phyloP scores from a whole-genome alignment of 1,284 basidiomycete genomes.

The Fomitopsis pinicola region DNA sequence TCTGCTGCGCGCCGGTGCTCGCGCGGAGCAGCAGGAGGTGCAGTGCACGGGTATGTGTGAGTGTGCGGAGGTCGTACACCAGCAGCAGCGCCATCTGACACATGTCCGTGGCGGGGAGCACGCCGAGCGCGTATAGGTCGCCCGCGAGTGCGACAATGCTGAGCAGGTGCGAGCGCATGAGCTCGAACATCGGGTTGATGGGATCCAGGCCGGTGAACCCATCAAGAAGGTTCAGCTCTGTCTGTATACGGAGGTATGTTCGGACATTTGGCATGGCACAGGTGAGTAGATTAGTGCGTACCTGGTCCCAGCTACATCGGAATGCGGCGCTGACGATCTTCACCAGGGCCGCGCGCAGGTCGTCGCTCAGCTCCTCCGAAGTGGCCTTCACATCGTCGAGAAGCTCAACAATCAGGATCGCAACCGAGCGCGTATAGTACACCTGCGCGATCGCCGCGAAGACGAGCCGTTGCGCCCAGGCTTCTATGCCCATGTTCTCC shows the following conservation, averaged over 20 bases:
- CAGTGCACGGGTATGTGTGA: slow-evolving; percentile 7
- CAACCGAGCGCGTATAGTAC: slow-evolving; percentile 6
- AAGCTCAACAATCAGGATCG: slow-evolving; percentile 5
- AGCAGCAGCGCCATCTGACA: neutral
- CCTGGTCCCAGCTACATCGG: neutral
- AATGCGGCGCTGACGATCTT: neutral
- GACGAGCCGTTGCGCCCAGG: neutral
- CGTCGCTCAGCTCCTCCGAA: neutral
- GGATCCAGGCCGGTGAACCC: neutral
- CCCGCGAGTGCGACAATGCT: slow-evolving; percentile 5
- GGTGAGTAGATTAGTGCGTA: neutral
- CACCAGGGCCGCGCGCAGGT: neutral
- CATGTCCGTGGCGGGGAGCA: neutral
- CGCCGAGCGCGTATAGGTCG: slow-evolving; percentile 7
- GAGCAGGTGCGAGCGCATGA: neutral
- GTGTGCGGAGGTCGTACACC: neutral
- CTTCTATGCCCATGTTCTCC: neutral
- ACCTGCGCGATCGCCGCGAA: neutral
- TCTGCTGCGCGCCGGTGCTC: neutral
- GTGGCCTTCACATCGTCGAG: neutral
- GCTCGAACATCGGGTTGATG: neutral
- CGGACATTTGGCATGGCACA: neutral
- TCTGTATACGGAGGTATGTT: neutral
- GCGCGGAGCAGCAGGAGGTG: slow-evolving; percentile 9
- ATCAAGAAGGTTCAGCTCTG: neutral